Base-by-base conservation (phyloP, 2,329 filamentous ascomycete genomes). In the Alternaria sp. region DNA sequence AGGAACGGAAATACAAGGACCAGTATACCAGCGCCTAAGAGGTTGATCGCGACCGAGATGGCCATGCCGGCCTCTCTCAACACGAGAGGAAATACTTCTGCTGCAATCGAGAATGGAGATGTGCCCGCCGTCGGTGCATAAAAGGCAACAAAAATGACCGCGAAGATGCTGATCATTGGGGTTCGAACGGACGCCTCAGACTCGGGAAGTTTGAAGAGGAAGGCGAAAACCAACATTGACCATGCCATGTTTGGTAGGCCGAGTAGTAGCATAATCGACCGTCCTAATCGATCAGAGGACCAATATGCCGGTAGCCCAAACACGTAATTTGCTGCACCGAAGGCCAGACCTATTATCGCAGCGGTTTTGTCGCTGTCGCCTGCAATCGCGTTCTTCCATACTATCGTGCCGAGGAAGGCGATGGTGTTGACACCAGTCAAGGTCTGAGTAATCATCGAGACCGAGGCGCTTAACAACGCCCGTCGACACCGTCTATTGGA, bases 11-110 rank as follows among this genome's bases (percentile, higher is more conserved):
- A 79, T 2, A 75, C 75, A 11, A 80, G 63, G 1, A 71, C 74
- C 28, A 80, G 63, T 7, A 78, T 60, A 2, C 77, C 72, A 8
- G 77, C 77, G 62, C 74, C 79, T 36, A 75, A 68, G 17, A 78
- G 72, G 28, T 75, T 75, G 3, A 77, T 75, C 1, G 76, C 75
- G 3, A 79, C 76, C 0, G 76, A 75, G 42, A 76, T 77, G 28
- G 70, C 72, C 64, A 69, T 67, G 2, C 67, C 67, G 2, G 56
- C 65, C 51, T 70, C 67, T n/a, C 67, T 58, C 36, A 63, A 67
- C 6, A 70, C 65, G n/a, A 69, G 36, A 13, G 66, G 66, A 23
- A 67, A 69, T 3, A 68, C 65, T 14, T 70, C 65, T 14, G 65
- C 66, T 3, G 64, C 65, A 36, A 67, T 69, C 7, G 66, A 67